A percentile compares a stretch with the other conserved stretches of the same genome.
Evolutionary conservation across 495 filamentous ascomycete species (phyloP).

Genomic region (Aeminium ludgeri): DNA sequence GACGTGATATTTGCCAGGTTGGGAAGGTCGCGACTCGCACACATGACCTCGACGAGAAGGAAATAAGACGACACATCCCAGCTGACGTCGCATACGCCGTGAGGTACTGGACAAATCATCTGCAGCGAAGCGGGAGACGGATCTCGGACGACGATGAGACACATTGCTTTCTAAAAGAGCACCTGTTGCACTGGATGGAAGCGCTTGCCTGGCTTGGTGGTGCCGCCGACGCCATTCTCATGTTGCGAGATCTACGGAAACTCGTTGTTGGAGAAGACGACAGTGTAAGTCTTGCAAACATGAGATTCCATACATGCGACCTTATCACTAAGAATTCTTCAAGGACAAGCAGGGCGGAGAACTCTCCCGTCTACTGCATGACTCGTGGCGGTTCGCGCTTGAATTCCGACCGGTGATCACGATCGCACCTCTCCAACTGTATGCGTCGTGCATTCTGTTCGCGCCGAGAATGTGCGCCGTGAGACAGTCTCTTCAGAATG

Average conservation of each 20-base stretch:
- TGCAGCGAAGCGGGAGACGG: conserved; percentile 7
- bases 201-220: conserved; percentile 10
- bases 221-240: conserved; percentile 5
- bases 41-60: conserved; percentile 1
- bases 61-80: conserved; percentile 3
- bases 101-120: conserved; percentile 21
- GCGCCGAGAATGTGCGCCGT: no score
- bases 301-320: no score
- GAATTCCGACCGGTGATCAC: conserved; percentile 12
- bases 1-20: conserved; percentile 8
- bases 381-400: conserved; percentile 22
- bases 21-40: conserved; percentile 2
- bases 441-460: conserved; percentile 1
- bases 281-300: neutral
- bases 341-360: neutral
- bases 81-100: conserved; percentile 21
- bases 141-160: conserved; percentile 12
- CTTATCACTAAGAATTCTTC: neutral
- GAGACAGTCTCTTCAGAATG: no score
- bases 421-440: conserved; percentile 20
- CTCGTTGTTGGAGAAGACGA: conserved; percentile 1
- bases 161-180: conserved; percentile 10
- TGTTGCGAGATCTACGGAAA: conserved; percentile 3
- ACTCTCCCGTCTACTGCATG: conserved; percentile 18
- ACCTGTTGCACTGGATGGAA: conserved; percentile 19